phyloP scores from a whole-genome alignment of 176 grass and related monocot genomes.

The Ampelocalamus luodianensis region DNA sequence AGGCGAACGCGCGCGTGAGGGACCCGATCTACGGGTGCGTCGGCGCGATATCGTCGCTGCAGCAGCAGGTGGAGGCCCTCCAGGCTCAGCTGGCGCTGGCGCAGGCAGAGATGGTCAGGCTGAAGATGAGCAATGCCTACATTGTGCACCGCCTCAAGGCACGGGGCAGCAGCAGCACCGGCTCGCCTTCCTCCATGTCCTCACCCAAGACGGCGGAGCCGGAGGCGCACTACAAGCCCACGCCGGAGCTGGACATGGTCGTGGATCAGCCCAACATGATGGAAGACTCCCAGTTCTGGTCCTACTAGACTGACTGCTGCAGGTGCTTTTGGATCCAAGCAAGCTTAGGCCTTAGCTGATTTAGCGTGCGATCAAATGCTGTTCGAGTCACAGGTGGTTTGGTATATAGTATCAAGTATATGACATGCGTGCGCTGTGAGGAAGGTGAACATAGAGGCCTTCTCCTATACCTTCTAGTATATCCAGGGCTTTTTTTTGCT shows the following conservation, averaged over 20 bases:
- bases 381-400: constrained; percentile 40
- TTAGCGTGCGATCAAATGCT: constrained; percentile 50
- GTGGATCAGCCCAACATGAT: constrained; percentile 44
- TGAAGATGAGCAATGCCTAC: constrained; percentile 66
- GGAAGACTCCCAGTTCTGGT: constrained; percentile 52
- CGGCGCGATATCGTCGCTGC: constrained; percentile 87
- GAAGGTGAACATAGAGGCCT: constrained; percentile 39
- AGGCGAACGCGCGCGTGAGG: constrained; percentile 90
- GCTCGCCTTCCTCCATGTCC: constrained; percentile 61
- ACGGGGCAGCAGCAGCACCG: constrained; percentile 29
- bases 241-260: constrained; percentile 40
- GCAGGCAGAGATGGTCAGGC: constrained; percentile 86
- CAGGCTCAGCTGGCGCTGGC: constrained; percentile 86
- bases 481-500: constrained; percentile 39
- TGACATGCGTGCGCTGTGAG: constrained; percentile 34
- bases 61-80: constrained; percentile 89
- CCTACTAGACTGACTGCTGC: constrained; percentile 48
- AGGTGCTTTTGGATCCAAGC: constrained; percentile 9
- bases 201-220: constrained; percentile 51
- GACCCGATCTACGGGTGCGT: constrained; percentile 98
- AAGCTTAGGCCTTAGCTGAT: constrained; percentile 37
- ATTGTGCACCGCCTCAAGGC: constrained; percentile 50
- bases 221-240: constrained; percentile 39
- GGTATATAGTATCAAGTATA: constrained; percentile 44
- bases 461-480: constrained; percentile 46